Evolutionary conservation across 2,329 filamentous ascomycete genomes (phyloP).

Genomic region (Sclerotiophoma versabilis): DNA sequence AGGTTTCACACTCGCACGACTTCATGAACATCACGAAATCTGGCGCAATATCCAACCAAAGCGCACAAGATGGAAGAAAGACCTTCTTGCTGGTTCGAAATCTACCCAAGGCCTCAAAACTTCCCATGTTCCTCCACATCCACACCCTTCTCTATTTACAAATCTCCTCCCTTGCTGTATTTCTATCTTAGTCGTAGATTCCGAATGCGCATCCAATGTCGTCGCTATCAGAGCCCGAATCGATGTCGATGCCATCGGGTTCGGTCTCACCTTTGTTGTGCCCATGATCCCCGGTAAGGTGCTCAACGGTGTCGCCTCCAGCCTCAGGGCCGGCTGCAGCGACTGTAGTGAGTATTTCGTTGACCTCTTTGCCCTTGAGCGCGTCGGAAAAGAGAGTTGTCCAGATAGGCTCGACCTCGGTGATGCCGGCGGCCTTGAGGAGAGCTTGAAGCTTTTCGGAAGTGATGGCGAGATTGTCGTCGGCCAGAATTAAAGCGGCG

Average conservation of each 20-base stretch:
- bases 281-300: neutral
- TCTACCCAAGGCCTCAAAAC: constrained; percentile 25
- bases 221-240: neutral
- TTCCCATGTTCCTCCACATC: constrained; percentile 1
- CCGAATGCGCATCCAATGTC: neutral
- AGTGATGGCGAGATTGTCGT: constrained; percentile 95
- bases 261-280: neutral
- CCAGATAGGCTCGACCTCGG: constrained; percentile 97
- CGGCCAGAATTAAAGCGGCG: constrained; percentile 97
- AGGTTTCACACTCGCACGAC: too few species aligned
- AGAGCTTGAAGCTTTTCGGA: constrained; percentile 94
- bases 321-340: constrained; percentile 55
- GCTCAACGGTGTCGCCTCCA: constrained; percentile 7
- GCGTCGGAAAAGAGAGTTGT: constrained; percentile 95
- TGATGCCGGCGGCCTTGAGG: constrained; percentile 85
- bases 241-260: neutral
- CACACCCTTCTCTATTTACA: neutral
- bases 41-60: too few species aligned
- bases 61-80: constrained; percentile 19
- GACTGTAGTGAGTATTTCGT: constrained; percentile 82
- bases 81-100: constrained; percentile 10
- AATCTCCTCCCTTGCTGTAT: neutral
- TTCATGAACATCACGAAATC: too few species aligned
- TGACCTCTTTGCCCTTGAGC: constrained; percentile 88
- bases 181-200: neutral